Percentiles rank a stretch among this genome's conserved stretches.
Evolutionary conservation across 2,329 filamentous ascomycete genomes (phyloP).

Genomic region (Aspergillus fructus): DNA sequence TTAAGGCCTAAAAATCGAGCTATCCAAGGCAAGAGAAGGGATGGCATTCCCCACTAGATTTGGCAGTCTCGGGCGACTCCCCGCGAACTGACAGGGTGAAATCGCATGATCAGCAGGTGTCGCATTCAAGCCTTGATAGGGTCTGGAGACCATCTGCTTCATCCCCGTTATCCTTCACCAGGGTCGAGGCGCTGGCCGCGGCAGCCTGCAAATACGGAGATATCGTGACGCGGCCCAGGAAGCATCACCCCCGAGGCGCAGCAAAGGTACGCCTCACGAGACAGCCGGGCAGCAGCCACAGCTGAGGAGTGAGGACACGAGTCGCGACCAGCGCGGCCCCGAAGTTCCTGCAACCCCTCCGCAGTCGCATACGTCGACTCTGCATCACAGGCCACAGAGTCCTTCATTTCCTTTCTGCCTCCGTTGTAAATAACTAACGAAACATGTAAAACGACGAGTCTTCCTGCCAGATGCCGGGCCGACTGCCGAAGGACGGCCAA

Average conservation of each 20-base stretch:
- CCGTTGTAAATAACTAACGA: too few species aligned
- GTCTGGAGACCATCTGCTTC: background rate
- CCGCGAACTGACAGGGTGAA: conserved; percentile 19
- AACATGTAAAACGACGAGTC: too few species aligned
- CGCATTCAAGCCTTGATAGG: conserved; percentile 6
- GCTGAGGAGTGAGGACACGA: background rate
- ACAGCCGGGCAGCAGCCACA: background rate
- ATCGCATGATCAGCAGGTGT: conserved; percentile 20
- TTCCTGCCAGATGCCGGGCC: conserved; percentile 12
- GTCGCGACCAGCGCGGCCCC: background rate
- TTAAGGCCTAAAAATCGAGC: background rate
- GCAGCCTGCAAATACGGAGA: background rate
- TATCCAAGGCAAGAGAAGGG: background rate
- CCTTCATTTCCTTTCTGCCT: too few species aligned
- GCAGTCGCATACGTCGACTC: background rate
- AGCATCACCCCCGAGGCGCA: background rate
- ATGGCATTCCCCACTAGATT: conserved; percentile 13
- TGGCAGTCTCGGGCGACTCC: conserved; percentile 16
- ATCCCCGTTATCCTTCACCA: background rate
- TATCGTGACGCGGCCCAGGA: background rate
- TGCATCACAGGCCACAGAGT: background rate
- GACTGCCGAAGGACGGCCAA: conserved; percentile 14
- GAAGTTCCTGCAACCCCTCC: background rate
- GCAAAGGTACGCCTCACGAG: background rate
- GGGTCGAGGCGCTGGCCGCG: conserved; percentile 2